A percentile compares a stretch with the other conserved stretches of the same genome.
Conservation (phyloP, 2,329 filamentous ascomycete genomes). For the Xylariaceae sp. region DNA sequence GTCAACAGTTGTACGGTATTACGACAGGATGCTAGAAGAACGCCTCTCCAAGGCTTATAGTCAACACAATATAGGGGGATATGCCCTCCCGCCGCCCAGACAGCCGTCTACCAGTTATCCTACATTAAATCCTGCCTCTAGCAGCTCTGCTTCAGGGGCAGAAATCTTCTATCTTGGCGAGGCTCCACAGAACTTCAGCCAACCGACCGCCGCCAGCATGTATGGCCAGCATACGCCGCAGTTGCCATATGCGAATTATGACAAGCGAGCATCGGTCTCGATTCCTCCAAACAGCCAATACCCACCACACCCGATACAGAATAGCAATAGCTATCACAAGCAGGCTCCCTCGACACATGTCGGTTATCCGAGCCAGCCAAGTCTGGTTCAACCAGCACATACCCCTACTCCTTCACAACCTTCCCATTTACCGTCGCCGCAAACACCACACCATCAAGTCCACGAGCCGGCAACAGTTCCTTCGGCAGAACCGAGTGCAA, state of each 20-base stretch:
- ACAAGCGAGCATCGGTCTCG: conserved; percentile 38
- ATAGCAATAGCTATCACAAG: conserved; percentile 48
- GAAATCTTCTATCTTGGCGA: conserved; percentile 81
- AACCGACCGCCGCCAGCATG: conserved; percentile 46
- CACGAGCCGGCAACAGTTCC: conserved; percentile 31
- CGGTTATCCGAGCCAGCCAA: conserved; percentile 35
- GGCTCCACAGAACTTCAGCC: conserved; percentile 42
- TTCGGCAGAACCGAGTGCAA: conserved; percentile 48
- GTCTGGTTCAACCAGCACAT: conserved; percentile 33
- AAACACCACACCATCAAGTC: conserved; percentile 30
- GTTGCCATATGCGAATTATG: conserved; percentile 42
- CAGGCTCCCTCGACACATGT: conserved; percentile 36
- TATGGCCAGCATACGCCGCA: conserved; percentile 46
- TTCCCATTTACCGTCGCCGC: conserved; percentile 28
- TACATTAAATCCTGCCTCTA: conserved; percentile 53
- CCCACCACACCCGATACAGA: conserved; percentile 41
- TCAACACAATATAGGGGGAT: conserved; percentile 66
- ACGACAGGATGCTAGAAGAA: conserved; percentile 97
- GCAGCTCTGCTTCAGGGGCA: conserved; percentile 47
- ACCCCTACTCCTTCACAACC: conserved; percentile 23
- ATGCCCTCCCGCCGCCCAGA: conserved; percentile 50
- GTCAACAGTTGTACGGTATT: conserved; percentile 93
- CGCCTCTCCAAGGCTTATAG: conserved; percentile 87
- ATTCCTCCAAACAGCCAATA: conserved; percentile 41
- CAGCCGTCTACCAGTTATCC: conserved; percentile 64